Conservation (phyloP, 768 basidiomycete species). For the Kwoniella europaea region DNA sequence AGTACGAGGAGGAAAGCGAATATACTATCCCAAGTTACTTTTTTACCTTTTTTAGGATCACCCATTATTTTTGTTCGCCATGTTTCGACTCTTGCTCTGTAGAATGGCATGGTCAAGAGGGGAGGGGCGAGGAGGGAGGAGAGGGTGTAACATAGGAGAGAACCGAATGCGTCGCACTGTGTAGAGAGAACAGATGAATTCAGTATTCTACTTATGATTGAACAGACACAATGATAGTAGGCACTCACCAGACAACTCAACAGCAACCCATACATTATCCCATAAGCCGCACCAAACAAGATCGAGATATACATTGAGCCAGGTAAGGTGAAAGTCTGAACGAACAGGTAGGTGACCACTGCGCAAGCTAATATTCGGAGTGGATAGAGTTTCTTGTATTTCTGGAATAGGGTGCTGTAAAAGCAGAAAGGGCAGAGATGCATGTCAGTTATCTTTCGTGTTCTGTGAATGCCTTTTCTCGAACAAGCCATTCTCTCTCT, state of each 20-base stretch:
- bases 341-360: constrained; percentile 85
- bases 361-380: constrained; percentile 84
- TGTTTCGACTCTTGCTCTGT: constrained; percentile 77
- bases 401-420: constrained; percentile 58
- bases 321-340: constrained; percentile 94
- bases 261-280: constrained; percentile 79
- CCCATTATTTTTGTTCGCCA: constrained; percentile 79
- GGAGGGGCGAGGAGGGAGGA: constrained; percentile 92
- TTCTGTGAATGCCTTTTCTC: background rate
- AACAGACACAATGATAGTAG: too few relatives aligned
- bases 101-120: constrained; percentile 81
- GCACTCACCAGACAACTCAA: constrained; percentile 75
- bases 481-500: background rate
- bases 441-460: background rate
- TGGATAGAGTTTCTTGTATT: constrained; percentile 88
- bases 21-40: constrained; percentile 61
- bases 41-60: constrained; percentile 70
- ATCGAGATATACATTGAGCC: constrained; percentile 99
- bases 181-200: too few relatives aligned
- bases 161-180: constrained; percentile 88
- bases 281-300: constrained; percentile 94
- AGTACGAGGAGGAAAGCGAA: constrained; percentile 93
- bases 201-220: too few relatives aligned
- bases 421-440: background rate
- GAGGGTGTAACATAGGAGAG: constrained; percentile 88